Conservation (phyloP, 1,284 basidiomycete species). For the Rhizoctonia solani region DNA sequence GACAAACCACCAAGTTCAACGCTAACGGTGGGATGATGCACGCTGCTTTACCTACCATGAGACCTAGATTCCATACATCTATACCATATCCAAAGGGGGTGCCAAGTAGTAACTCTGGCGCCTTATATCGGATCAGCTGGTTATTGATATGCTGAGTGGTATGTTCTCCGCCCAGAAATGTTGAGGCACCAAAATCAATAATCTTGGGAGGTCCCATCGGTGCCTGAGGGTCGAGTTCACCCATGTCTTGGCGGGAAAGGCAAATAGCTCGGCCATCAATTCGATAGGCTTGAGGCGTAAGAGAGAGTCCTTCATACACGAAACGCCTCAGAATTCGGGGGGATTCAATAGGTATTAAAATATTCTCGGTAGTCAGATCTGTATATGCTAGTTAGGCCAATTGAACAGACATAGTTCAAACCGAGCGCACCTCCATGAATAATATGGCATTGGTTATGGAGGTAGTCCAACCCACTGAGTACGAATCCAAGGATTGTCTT, state of each 20-base stretch:
- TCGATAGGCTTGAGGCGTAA: too few relatives aligned
- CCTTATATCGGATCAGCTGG: not conserved
- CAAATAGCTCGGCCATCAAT: not conserved
- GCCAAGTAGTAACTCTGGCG: not conserved
- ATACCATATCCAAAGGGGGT: not conserved
- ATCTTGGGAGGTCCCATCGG: not conserved
- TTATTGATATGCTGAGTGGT: not conserved
- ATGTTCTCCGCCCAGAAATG: not conserved
- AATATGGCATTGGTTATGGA: conserved; percentile 1
- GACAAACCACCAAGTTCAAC: too few relatives aligned
- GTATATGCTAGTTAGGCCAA: not conserved
- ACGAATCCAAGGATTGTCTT: not conserved
- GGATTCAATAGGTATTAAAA: not conserved
- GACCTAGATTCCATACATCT: conserved; percentile 13
- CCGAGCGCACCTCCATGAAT: not conserved
- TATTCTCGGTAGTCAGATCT: not conserved
- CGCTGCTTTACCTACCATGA: conserved; percentile 1
- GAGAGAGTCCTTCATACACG: not conserved
- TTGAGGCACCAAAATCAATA: not conserved
- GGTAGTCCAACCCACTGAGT: not conserved
- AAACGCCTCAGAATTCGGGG: too few relatives aligned
- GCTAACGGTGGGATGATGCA: too few relatives aligned
- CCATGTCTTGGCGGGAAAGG: not conserved
- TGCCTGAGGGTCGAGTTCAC: not conserved
- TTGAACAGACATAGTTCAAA: not conserved